Evolutionary conservation across 225 moss, liverwort and hornwort species (phyloP), one percentile per base, ranked within the genome.

Genomic region (Marchantia polymorpha): DNA sequence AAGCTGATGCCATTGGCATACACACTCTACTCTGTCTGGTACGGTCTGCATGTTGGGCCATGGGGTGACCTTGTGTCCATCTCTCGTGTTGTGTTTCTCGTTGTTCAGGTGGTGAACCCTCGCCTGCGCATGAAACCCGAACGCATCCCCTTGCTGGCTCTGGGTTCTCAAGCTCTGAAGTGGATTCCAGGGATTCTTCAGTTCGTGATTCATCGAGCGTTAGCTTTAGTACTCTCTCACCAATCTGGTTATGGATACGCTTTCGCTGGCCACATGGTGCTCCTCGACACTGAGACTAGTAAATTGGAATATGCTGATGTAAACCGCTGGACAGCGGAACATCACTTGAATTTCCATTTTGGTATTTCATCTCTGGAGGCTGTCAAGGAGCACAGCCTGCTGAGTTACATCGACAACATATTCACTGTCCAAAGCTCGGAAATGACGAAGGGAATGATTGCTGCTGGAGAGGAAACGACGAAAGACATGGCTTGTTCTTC

Each of bases 1-100:
- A 99, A 99, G 75, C 86, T 99, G 73, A 99, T 99, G 99, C 99
- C 99, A 0, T 89, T 99, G 70, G 95, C 95, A 0, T 99, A 91
- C 56, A 99, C 95, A 25, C 89, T 99, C 30, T 99, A 99, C 88
- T 93, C 92, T 0, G 83, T 92, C n/a, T 99, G 92, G 92, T 93
- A 95, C 0, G 99, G 99, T 1, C 87, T 99, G 49, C 86, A 95
- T 10, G 92, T 89, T 25, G 99, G 99, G 0, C 99, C 99, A 0
- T 84, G 95, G 55, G 85, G 89, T 26, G 99, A 99, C 60, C 12
- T 99, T 10, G 82, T 95, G 81, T 94, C 93, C 61, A 73, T 99
- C 58, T 87, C 92, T 7, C 90, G 99, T 53, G 91, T 99, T 15
- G 82, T 70, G 7, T 91, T 99, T 87, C 83, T 99, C 0, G 20